These are phyloP conservation scores for Spinacia oleracea DNA, from an alignment of 179 eudicot genomes.

Conservation along the genomic window DNA sequence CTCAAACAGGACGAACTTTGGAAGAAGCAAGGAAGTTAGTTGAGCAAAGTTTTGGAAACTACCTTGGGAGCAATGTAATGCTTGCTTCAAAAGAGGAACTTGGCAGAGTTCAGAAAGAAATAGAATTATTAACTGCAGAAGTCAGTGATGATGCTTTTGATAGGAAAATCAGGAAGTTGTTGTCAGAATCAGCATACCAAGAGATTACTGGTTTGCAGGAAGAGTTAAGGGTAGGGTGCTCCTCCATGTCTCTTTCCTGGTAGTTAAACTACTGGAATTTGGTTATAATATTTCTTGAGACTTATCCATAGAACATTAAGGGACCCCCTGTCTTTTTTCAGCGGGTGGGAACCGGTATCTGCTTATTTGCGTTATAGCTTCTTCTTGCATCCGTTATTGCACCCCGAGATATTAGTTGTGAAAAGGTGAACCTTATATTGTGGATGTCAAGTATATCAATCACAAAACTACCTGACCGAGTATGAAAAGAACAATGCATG, in stretches of 20 bases:
- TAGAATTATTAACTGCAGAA: constrained; percentile 60
- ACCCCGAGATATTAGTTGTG: background rate
- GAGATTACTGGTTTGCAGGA: constrained; percentile 86
- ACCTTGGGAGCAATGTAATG: constrained; percentile 97
- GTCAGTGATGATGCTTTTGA: constrained; percentile 90
- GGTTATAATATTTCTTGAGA: background rate
- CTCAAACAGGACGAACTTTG: constrained; percentile 72
- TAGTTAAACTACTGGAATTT: background rate
- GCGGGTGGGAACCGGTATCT: background rate
- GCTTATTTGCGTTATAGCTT: constrained; percentile 1
- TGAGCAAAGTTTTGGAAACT: constrained; percentile 98
- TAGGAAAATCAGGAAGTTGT: constrained; percentile 57
- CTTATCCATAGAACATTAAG: background rate
- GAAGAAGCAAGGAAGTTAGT: constrained; percentile 97
- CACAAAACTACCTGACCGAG: background rate
- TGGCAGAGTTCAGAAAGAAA: constrained; percentile 70
- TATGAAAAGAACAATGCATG: background rate
- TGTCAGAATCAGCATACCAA: constrained; percentile 71
- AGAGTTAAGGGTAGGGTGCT: constrained; percentile 63
- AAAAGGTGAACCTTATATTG: background rate
- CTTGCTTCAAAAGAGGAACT: constrained; percentile 95
- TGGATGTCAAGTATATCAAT: background rate
- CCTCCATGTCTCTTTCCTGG: constrained; percentile 8
- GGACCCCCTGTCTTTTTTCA: background rate
- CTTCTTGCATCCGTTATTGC: background rate